These are phyloP conservation scores for Lotus japonicus DNA, from an alignment of 306 rosid genomes.

Conservation along the genomic window DNA sequence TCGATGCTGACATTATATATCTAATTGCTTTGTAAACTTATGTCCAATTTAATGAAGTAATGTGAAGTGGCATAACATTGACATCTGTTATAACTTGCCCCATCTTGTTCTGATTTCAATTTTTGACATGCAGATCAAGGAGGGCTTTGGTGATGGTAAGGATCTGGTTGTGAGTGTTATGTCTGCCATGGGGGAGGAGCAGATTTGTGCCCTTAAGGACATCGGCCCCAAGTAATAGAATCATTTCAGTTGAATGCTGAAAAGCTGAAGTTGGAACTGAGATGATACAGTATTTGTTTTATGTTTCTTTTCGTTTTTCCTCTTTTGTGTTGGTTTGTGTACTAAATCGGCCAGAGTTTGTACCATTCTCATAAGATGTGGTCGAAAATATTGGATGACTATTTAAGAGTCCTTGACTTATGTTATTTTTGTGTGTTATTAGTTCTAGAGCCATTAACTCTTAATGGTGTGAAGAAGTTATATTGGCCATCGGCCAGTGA, in stretches of 20 bases:
- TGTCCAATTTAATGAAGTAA: neutral
- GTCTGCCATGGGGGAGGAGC: constrained; percentile 99
- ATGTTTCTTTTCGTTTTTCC: neutral
- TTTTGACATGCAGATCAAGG: constrained; percentile 68
- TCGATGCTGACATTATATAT: no score
- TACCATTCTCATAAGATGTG: constrained; percentile 34
- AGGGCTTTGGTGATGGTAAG: constrained; percentile 82
- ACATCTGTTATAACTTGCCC: neutral
- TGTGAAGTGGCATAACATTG: neutral
- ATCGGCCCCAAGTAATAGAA: constrained; percentile 71
- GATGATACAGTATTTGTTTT: constrained; percentile 11
- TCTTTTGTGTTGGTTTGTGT: constrained; percentile 27
- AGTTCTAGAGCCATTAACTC: constrained; percentile 11
- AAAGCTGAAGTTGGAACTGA: constrained; percentile 11
- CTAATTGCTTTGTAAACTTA: no score
- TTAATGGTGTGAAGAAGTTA: constrained; percentile 25
- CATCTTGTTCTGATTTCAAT: constrained; percentile 1
- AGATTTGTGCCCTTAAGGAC: constrained; percentile 84
- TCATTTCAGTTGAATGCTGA: constrained; percentile 9
- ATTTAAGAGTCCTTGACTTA: constrained; percentile 21
- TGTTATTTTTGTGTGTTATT: constrained; percentile 18
- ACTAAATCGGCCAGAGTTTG: constrained; percentile 19
- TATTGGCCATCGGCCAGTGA: neutral
- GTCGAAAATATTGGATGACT: constrained; percentile 25
- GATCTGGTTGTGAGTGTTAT: constrained; percentile 86